Conservation (phyloP, 2,329 filamentous ascomycete species). For the Curvularia sp. region DNA sequence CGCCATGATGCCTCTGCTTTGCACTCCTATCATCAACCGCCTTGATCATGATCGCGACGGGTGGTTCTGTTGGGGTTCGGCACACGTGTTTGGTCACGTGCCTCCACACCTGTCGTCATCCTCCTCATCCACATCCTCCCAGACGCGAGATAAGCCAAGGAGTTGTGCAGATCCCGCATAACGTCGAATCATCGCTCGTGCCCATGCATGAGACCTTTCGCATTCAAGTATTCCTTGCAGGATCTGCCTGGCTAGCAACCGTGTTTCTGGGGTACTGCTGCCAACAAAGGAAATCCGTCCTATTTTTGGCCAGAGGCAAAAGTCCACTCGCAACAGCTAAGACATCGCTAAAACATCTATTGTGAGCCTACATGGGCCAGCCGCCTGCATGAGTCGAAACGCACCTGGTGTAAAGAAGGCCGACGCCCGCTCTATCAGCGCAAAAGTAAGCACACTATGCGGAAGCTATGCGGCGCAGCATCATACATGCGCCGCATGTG, state of each 20-base stretch:
- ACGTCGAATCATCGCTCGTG: slow-evolving; percentile 37
- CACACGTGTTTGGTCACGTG: not conserved
- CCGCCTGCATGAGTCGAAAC: slow-evolving; percentile 32
- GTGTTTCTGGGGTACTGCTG: slow-evolving; percentile 40
- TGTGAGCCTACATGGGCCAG: slow-evolving; percentile 21
- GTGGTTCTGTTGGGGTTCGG: slow-evolving; percentile 5
- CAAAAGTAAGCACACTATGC: slow-evolving; percentile 15
- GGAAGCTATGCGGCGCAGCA: slow-evolving; percentile 24
- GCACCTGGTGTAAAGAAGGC: slow-evolving; percentile 20
- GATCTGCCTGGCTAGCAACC: slow-evolving; percentile 33
- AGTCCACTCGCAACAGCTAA: slow-evolving; percentile 25
- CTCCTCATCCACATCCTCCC: no score
- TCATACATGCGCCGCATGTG: slow-evolving; percentile 8
- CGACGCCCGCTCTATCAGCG: slow-evolving; percentile 19
- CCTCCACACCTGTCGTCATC: slow-evolving; percentile 32
- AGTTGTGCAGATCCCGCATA: slow-evolving; percentile 41
- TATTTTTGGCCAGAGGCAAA: slow-evolving; percentile 42
- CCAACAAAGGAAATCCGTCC: slow-evolving; percentile 31
- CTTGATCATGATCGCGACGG: not conserved
- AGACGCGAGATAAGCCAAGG: slow-evolving; percentile 35
- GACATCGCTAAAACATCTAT: slow-evolving; percentile 19
- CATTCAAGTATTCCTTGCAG: slow-evolving; percentile 22
- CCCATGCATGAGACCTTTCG: slow-evolving; percentile 24
- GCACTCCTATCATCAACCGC: not conserved
- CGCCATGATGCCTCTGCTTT: not conserved